A percentile compares a stretch with the other conserved stretches of the same genome.
Conservation (phyloP, 2,329 filamentous ascomycete species). For the Ceratocystis alfenasii region DNA sequence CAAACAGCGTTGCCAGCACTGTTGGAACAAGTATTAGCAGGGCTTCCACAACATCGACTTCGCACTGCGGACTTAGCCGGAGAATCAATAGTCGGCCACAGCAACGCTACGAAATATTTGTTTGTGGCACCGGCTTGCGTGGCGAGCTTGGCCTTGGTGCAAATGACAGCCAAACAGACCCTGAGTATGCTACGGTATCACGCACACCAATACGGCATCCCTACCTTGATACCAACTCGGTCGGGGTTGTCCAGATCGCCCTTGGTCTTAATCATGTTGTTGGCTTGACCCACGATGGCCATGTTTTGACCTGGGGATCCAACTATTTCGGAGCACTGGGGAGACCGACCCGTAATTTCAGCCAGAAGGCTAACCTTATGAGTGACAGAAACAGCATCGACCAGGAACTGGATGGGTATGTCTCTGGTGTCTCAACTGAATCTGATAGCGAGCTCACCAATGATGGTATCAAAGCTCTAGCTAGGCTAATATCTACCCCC, state of each 20-base stretch:
- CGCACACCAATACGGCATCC: slow-evolving; percentile 36
- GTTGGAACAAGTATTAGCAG: background rate
- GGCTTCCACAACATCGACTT: background rate
- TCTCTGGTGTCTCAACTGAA: background rate
- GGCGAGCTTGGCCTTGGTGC: slow-evolving; percentile 47
- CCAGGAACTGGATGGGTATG: background rate
- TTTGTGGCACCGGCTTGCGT: slow-evolving; percentile 49
- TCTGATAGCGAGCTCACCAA: slow-evolving; percentile 28
- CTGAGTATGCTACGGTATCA: slow-evolving; percentile 25
- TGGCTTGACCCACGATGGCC: slow-evolving; percentile 50
- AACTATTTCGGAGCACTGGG: slow-evolving; percentile 55
- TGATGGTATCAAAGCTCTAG: slow-evolving; percentile 40
- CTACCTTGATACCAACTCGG: slow-evolving; percentile 38
- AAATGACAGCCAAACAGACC: background rate
- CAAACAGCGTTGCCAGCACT: background rate
- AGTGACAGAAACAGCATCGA: background rate
- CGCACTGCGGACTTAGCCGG: background rate
- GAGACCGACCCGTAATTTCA: slow-evolving; percentile 34
- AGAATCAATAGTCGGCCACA: slow-evolving; percentile 30
- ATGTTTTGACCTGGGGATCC: slow-evolving; percentile 54
- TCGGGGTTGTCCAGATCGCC: slow-evolving; percentile 50
- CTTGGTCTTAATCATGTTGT: slow-evolving; percentile 53
- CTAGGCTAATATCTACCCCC: slow-evolving; percentile 49
- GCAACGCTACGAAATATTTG: slow-evolving; percentile 45
- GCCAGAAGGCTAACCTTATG: background rate